Base-by-base conservation (phyloP, 768 basidiomycete species). In the Holtermannia corniformis region DNA sequence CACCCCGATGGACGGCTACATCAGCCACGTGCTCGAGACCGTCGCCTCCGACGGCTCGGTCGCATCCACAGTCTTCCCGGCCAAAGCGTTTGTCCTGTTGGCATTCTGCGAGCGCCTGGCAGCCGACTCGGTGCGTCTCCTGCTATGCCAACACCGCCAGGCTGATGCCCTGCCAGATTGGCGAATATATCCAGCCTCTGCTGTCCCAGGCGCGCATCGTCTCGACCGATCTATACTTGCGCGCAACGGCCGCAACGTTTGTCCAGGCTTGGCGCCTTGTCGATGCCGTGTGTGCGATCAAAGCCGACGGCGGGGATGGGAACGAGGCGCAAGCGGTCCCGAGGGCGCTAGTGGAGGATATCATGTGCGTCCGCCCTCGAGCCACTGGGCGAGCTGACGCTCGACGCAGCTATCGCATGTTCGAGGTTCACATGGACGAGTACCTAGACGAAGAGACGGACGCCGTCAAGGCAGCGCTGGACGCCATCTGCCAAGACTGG, bases 341-440 rank as follows among this genome's bases (percentile, higher is more conserved):
- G 2, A 49, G 51, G 25, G 58, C 54, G 1, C 26, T 72, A 14
- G 73, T 86, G 3, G 88, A 95, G 67, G 87, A 93, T 68, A 80
- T 92, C 41, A 77, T 93, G 85, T 93, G 64, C 62, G 82, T 77
- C 23, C 48, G 54, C 28, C 47, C 26, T 16, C 10, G 32, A 37
- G 32, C 10, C 16, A 7, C 10, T 37, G 32, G n/a, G n/a, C n/a
- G n/a, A n/a, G 40, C 43, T 52, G 32, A 51, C 52, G 13, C 44
- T 45, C n/a, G n/a, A 10, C 51, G 21, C 61, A 92, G 90, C 12
- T 93, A 88, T 70, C 80, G 79, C 44, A 95, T 96, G 89, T 97
- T 96, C 61, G 92, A 97, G 71, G 76, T 79, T 10, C 86, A 92
- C 69, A 95, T 97, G 88, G 92, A 95, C 66, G 92, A 96, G 64